Conservation (phyloP, 1,284 basidiomycete genomes). For the Erythrobasidium hasegawianum region DNA sequence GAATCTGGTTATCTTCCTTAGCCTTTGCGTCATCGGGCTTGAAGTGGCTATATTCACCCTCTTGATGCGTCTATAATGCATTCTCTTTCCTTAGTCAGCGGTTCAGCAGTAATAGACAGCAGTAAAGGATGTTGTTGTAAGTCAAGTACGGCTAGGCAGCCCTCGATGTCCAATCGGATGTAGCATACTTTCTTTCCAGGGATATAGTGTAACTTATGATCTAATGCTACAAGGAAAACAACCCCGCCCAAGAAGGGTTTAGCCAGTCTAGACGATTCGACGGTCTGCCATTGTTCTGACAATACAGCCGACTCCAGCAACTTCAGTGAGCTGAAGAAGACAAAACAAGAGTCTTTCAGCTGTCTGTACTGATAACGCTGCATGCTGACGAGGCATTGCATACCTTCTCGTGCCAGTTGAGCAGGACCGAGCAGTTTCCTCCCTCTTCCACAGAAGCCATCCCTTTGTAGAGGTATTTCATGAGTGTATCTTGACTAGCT, state of each 20-base stretch:
- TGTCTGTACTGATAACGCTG: too few relatives aligned
- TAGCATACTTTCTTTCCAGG: background rate
- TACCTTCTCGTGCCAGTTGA: constrained; percentile 96
- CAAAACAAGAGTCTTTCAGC: too few relatives aligned
- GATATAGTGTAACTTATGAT: background rate
- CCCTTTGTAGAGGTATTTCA: constrained; percentile 99
- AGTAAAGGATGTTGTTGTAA: background rate
- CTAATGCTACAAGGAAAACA: constrained; percentile 3
- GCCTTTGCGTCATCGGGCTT: constrained; percentile 14
- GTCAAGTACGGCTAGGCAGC: too few relatives aligned
- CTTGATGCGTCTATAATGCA: constrained; percentile 18
- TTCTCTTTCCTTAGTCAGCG: background rate
- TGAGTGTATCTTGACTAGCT: constrained; percentile 83
- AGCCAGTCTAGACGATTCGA: constrained; percentile 60
- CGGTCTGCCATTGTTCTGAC: constrained; percentile 97
- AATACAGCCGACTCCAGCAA: constrained; percentile 92
- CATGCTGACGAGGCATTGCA: too few relatives aligned
- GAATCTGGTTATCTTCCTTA: constrained; percentile 27
- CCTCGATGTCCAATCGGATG: too few relatives aligned
- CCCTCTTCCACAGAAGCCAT: constrained; percentile 72
- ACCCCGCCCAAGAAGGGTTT: background rate
- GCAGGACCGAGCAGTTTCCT: constrained; percentile 58
- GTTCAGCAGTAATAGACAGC: background rate
- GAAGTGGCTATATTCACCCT: constrained; percentile 28
- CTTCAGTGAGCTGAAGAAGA: constrained; percentile 77